Conservation (phyloP, 179 eudicot species). For the Gypsophila paniculata region DNA sequence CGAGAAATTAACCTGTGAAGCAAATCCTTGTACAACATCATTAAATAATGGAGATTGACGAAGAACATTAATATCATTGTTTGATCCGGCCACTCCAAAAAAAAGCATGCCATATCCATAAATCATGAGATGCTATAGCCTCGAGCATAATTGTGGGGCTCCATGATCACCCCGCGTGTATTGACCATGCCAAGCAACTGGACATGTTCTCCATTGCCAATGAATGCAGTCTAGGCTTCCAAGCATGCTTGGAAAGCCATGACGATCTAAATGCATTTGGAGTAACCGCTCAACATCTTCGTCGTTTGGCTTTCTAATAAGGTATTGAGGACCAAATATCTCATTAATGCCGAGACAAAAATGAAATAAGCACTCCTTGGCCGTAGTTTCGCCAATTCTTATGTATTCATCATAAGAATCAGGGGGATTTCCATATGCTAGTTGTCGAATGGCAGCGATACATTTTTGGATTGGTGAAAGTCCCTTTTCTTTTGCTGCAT, state of each 20-base stretch:
- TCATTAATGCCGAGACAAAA: neutral
- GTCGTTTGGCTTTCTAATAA: neutral
- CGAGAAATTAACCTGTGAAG: neutral
- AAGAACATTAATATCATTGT: neutral
- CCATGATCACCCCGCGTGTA: neutral
- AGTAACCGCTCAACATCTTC: neutral
- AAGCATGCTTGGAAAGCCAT: neutral
- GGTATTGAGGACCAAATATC: neutral
- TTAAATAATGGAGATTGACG: neutral
- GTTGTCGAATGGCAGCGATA: neutral
- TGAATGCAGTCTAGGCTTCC: neutral
- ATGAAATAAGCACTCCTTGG: neutral
- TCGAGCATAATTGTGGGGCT: conserved; percentile 1
- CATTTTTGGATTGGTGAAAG: neutral
- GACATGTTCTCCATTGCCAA: conserved; percentile 5
- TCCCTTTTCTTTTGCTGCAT: neutral
- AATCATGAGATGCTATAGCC: neutral
- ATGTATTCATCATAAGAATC: conserved; percentile 7
- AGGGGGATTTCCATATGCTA: neutral
- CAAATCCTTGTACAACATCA: neutral
- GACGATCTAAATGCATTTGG: neutral
- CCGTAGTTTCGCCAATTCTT: neutral
- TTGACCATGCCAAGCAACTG: neutral
- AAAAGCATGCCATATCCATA: conserved; percentile 10
- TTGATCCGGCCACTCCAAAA: neutral